Percentiles rank a stretch among this genome's conserved stretches.
Evolutionary conservation across 179 eudicot genomes (phyloP).

Genomic region (Spergularia azorica): DNA sequence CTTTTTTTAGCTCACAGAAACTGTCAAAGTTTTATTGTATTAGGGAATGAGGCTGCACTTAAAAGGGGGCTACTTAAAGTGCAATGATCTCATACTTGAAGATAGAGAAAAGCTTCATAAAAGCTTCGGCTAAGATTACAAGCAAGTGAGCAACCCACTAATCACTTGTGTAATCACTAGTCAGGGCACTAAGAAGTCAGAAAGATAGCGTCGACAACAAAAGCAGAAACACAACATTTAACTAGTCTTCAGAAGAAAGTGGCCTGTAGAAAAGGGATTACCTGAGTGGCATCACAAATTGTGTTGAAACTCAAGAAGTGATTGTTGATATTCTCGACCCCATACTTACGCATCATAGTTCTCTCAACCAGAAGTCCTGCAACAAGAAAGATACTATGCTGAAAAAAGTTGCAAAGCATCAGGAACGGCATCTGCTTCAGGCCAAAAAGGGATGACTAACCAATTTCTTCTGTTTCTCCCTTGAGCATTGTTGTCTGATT

Average conservation of each 20-base stretch:
- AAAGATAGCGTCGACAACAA: background rate
- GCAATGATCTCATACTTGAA: background rate
- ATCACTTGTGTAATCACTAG: background rate
- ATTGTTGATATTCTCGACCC: conserved; percentile 72
- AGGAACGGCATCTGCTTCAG: conserved; percentile 5
- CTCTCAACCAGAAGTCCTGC: conserved; percentile 83
- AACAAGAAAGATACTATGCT: conserved; percentile 11
- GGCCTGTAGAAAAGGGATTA: conserved; percentile 31
- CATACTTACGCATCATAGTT: conserved; percentile 91
- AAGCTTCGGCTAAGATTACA: background rate
- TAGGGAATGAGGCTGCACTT: background rate
- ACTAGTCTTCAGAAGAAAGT: background rate
- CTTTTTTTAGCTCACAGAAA: background rate
- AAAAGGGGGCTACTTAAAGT: background rate
- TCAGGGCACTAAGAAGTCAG: background rate
- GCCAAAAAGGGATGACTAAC: conserved; percentile 39
- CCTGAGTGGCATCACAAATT: conserved; percentile 97
- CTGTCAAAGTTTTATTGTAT: background rate
- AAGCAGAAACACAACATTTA: conserved; percentile 1
- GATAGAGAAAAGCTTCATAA: background rate
- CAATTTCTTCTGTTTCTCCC: conserved; percentile 99
- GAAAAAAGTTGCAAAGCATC: background rate
- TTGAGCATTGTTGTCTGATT: conserved; percentile 99
- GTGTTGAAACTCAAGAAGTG: conserved; percentile 96
- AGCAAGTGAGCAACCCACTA: background rate